Percentiles rank a stretch among this genome's conserved stretches.
phyloP scores from a whole-genome alignment of 148 eudicot species.

The Camellia sinensis region DNA sequence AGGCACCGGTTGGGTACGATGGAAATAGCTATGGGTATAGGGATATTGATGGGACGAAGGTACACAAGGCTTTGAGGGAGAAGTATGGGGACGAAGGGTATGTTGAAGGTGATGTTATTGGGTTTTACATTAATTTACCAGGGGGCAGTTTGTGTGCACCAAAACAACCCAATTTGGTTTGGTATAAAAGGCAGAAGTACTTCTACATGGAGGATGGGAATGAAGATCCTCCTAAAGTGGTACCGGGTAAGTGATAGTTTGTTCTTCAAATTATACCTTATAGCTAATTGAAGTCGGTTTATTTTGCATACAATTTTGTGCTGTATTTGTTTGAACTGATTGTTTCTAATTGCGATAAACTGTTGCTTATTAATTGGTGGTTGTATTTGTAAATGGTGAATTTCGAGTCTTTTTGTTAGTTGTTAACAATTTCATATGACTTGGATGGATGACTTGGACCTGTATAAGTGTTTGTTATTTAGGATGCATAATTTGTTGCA shows the following conservation, averaged over 20 bases:
- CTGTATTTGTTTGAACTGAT: not conserved
- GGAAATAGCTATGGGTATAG: slow-evolving; percentile 88
- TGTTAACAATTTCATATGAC: not conserved
- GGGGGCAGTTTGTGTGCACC: slow-evolving; percentile 68
- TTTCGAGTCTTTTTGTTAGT: not conserved
- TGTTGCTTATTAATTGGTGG: not conserved
- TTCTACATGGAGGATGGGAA: slow-evolving; percentile 62
- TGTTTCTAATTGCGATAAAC: not conserved
- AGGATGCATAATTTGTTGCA: no score
- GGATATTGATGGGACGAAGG: slow-evolving; percentile 93
- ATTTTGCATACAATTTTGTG: not conserved
- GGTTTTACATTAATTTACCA: slow-evolving; percentile 86
- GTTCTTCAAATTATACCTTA: not conserved
- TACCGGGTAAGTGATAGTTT: slow-evolving; percentile 60
- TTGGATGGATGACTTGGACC: not conserved
- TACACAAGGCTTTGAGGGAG: slow-evolving; percentile 93
- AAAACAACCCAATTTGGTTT: slow-evolving; percentile 58
- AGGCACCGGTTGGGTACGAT: slow-evolving; percentile 95
- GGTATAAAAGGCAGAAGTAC: slow-evolving; percentile 83
- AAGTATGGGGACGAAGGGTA: slow-evolving; percentile 88
- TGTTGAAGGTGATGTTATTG: slow-evolving; percentile 89
- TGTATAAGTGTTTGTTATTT: no score
- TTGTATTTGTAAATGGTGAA: not conserved
- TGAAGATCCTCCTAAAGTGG: slow-evolving; percentile 73
- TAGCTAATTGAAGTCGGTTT: slow-evolving; percentile 6